phyloP scores from a whole-genome alignment of 2,329 filamentous ascomycete species.

The Tolypocladium paradoxum region DNA sequence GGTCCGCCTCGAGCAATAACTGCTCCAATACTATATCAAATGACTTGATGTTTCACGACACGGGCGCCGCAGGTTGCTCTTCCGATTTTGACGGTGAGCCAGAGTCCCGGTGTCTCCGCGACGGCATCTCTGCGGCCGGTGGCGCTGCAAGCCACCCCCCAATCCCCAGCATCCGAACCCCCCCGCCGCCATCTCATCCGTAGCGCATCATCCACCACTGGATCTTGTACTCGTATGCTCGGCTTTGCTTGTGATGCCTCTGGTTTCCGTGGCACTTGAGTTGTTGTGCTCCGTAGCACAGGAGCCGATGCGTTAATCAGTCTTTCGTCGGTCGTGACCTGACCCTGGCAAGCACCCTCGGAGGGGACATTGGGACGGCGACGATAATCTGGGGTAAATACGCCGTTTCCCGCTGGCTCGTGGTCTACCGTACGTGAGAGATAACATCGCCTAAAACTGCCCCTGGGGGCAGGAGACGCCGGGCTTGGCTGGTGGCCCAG shows the following conservation, averaged over 20 bases:
- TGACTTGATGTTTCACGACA: neutral
- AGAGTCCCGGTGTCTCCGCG: neutral
- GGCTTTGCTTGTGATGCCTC: neutral
- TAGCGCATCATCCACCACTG: neutral
- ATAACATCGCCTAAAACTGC: no score
- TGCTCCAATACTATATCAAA: neutral
- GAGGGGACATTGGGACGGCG: neutral
- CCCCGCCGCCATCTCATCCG: neutral
- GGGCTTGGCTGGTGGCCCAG: neutral
- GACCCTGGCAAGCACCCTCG: neutral
- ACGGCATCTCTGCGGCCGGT: neutral
- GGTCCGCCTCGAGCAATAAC: neutral
- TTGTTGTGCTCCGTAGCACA: neutral
- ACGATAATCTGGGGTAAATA: neutral
- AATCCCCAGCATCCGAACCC: neutral
- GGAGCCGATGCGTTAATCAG: neutral
- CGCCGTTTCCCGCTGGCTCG: neutral
- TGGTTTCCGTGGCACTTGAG: neutral
- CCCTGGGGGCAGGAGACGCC: neutral
- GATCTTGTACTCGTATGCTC: neutral
- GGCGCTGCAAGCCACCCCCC: neutral
- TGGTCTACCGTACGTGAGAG: no score
- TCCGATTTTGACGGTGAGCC: neutral
- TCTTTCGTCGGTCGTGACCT: neutral
- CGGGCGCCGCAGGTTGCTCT: neutral